Evolutionary conservation across 768 basidiomycete species (phyloP).

Genomic region (Scleroderma citrinum): DNA sequence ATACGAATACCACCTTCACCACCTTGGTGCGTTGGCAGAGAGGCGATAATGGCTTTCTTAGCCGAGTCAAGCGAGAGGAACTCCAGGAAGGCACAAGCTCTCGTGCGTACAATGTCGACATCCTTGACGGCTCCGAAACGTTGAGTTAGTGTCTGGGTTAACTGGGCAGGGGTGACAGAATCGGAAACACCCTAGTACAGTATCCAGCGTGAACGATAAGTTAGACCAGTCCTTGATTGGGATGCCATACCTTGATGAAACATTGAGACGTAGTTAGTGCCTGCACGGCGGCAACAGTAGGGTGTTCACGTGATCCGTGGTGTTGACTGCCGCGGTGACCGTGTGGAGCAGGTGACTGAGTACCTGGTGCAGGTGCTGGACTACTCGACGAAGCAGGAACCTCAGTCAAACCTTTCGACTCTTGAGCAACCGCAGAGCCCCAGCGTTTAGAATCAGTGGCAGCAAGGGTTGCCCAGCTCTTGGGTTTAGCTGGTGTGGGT

Average conservation of each 20-base stretch:
- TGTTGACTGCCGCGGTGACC: conserved; percentile 29
- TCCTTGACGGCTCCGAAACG: conserved; percentile 84
- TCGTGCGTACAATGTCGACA: conserved; percentile 79
- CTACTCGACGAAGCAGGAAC: conserved; percentile 37
- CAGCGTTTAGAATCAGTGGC: conserved; percentile 79
- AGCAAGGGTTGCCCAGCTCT: conserved; percentile 91
- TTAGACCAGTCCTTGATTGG: neutral
- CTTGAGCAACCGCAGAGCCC: conserved; percentile 76
- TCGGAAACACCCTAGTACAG: conserved; percentile 63
- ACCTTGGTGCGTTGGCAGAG: conserved; percentile 58
- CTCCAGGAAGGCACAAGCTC: conserved; percentile 94
- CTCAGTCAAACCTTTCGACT: conserved; percentile 72
- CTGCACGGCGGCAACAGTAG: conserved; percentile 50
- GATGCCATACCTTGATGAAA: conserved; percentile 76
- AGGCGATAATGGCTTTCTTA: conserved; percentile 76
- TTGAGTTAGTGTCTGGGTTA: conserved; percentile 43
- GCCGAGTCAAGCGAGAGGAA: conserved; percentile 75
- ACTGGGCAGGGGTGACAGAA: conserved; percentile 44
- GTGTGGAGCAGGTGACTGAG: conserved; percentile 28
- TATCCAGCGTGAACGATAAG: conserved; percentile 4
- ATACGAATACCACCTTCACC: conserved; percentile 88
- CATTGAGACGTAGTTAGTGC: conserved; percentile 68
- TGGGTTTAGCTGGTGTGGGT: conserved; percentile 41
- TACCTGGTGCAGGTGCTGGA: conserved; percentile 40
- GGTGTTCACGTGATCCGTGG: conserved; percentile 36